These are phyloP conservation scores for Populus hybrid DNA, from an alignment of 441 rosid genomes.

Conservation along the genomic window DNA sequence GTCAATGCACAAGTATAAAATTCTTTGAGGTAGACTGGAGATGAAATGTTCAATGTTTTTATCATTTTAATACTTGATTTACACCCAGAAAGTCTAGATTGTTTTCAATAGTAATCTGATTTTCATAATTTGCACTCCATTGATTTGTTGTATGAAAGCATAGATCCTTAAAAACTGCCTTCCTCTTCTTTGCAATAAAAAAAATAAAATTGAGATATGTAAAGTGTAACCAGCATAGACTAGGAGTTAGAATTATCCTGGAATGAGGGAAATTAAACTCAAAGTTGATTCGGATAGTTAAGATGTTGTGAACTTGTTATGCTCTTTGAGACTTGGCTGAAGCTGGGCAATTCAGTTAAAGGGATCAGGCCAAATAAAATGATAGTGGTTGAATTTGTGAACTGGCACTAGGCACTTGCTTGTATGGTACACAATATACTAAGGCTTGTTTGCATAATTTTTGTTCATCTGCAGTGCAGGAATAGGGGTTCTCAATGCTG, in stretches of 20 bases:
- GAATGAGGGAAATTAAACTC: background rate
- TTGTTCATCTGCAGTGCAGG: slow-evolving; percentile 71
- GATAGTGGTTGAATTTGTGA: slow-evolving; percentile 3
- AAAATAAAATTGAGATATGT: background rate
- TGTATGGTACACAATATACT: slow-evolving; percentile 1
- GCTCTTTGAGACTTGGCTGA: background rate
- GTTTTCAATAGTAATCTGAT: background rate
- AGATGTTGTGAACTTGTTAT: background rate
- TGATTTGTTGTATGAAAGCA: background rate
- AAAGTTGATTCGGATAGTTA: background rate
- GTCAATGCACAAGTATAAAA: slow-evolving; percentile 3
- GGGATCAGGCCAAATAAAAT: background rate
- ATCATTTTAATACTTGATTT: slow-evolving; percentile 3
- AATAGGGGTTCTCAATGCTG: slow-evolving; percentile 95
- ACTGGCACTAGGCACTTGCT: background rate
- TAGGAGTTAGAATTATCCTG: background rate
- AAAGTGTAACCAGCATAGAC: background rate
- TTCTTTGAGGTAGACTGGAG: background rate
- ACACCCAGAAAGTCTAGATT: slow-evolving; percentile 4
- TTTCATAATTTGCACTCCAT: background rate
- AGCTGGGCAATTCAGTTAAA: background rate
- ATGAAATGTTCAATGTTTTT: background rate
- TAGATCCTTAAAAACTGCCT: no score
- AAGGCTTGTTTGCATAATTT: slow-evolving; percentile 23
- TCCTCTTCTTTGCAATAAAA: background rate